Percentiles rank a stretch among this genome's conserved stretches.
These are phyloP conservation scores for Sphagnum magellanicum DNA, from an alignment of 228 moss, liverwort and hornwort species.

Conservation along the genomic window DNA sequence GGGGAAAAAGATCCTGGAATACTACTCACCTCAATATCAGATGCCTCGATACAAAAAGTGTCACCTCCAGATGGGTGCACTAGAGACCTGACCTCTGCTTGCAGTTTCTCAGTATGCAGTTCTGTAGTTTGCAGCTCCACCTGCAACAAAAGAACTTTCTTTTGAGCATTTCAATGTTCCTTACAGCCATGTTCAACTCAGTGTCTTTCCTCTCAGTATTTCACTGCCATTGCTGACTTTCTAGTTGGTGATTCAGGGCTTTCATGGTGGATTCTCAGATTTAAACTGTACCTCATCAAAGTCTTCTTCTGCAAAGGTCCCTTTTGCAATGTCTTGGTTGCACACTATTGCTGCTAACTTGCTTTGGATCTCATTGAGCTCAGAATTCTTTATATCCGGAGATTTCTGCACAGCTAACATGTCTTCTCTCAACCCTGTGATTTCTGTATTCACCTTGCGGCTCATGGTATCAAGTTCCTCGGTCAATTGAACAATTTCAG, in stretches of 20 bases:
- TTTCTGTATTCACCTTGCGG: constrained; percentile 19
- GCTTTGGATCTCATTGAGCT: constrained; percentile 30
- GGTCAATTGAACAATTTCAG: constrained; percentile 22
- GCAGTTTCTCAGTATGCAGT: constrained; percentile 44
- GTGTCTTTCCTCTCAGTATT: constrained; percentile 47
- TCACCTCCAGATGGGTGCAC: neutral
- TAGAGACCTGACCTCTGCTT: constrained; percentile 27
- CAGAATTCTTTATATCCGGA: constrained; percentile 28
- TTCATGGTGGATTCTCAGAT: constrained; percentile 20
- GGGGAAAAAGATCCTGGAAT: neutral
- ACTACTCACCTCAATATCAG: constrained; percentile 49
- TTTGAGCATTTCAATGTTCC: constrained; percentile 42
- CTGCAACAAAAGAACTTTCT: constrained; percentile 48
- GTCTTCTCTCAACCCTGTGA: neutral
- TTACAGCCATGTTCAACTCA: constrained; percentile 46
- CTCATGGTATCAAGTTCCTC: constrained; percentile 29
- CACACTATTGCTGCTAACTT: constrained; percentile 30
- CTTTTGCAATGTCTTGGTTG: constrained; percentile 26
- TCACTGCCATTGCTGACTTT: constrained; percentile 33
- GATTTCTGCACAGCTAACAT: constrained; percentile 19
- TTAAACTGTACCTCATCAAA: constrained; percentile 10
- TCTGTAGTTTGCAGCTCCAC: constrained; percentile 46
- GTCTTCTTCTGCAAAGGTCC: constrained; percentile 25
- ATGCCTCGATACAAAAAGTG: neutral
- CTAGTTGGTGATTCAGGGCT: constrained; percentile 39